Conservation (phyloP, 176 grass and related monocot species). For the Panicum miliaceum region DNA sequence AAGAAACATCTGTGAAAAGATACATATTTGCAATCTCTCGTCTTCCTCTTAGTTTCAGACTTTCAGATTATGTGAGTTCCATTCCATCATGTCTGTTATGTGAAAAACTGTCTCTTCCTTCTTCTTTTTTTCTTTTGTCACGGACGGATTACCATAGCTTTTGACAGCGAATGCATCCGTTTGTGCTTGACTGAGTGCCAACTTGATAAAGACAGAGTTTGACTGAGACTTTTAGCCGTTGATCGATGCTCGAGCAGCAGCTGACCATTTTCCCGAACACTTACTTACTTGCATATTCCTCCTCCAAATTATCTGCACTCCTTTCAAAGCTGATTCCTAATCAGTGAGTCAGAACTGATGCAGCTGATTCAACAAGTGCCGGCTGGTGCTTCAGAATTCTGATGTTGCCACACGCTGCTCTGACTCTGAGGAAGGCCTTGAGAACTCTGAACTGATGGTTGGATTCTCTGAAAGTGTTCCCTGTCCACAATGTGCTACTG, state of each 20-base stretch:
- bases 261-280: neutral
- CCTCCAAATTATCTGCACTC: neutral
- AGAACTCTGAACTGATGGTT: neutral
- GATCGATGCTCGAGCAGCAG: neutral
- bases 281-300: neutral
- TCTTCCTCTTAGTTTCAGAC: neutral
- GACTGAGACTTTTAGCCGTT: neutral
- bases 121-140: neutral
- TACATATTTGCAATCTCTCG: neutral
- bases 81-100: neutral
- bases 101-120: neutral
- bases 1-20: neutral
- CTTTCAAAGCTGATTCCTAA: too few species aligned
- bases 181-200: neutral
- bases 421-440: neutral
- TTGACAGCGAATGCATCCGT: neutral
- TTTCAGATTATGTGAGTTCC: neutral
- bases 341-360: too few species aligned
- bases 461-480: neutral
- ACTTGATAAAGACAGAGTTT: constrained; percentile 16
- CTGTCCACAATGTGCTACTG: neutral
- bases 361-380: too few species aligned
- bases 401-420: neutral
- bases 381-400: neutral
- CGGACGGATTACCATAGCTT: neutral